Evolutionary conservation across 768 basidiomycete genomes (phyloP).

Genomic region (Agrocybe pediades): DNA sequence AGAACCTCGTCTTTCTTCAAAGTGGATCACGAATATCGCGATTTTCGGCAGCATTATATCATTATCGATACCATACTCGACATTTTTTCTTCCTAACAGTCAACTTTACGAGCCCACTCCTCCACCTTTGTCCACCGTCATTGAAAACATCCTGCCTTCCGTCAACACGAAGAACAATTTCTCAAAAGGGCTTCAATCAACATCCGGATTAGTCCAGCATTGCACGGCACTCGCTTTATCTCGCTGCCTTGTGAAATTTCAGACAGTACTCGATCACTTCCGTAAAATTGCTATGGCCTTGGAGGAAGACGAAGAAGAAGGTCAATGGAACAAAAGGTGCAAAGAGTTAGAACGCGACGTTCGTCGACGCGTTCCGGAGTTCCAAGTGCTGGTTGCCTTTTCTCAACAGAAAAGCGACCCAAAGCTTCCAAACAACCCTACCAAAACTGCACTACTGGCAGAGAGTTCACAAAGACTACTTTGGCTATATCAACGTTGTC

Average conservation of each 20-base stretch:
- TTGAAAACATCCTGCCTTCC: conserved; percentile 82
- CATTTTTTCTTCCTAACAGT: conserved; percentile 56
- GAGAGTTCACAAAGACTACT: conserved; percentile 82
- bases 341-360: conserved; percentile 77
- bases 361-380: conserved; percentile 79
- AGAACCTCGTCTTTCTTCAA: conserved; percentile 84
- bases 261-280: conserved; percentile 51
- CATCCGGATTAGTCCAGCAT: conserved; percentile 80
- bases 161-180: conserved; percentile 73
- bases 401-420: conserved; percentile 54
- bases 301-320: conserved; percentile 61
- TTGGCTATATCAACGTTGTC: conserved; percentile 80
- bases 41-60: conserved; percentile 81
- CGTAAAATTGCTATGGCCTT: conserved; percentile 50
- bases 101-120: conserved; percentile 68
- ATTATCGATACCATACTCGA: conserved; percentile 64
- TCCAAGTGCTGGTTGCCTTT: conserved; percentile 83
- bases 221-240: conserved; percentile 78
- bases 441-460: conserved; percentile 61
- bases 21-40: conserved; percentile 90
- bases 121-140: conserved; percentile 67
- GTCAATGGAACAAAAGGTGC: conserved; percentile 71
- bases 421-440: conserved; percentile 23
- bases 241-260: conserved; percentile 75
- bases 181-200: conserved; percentile 78